Percentiles rank a stretch among this genome's conserved stretches.
Evolutionary conservation across 306 rosid species (phyloP).

Genomic region (Senna siamea): DNA sequence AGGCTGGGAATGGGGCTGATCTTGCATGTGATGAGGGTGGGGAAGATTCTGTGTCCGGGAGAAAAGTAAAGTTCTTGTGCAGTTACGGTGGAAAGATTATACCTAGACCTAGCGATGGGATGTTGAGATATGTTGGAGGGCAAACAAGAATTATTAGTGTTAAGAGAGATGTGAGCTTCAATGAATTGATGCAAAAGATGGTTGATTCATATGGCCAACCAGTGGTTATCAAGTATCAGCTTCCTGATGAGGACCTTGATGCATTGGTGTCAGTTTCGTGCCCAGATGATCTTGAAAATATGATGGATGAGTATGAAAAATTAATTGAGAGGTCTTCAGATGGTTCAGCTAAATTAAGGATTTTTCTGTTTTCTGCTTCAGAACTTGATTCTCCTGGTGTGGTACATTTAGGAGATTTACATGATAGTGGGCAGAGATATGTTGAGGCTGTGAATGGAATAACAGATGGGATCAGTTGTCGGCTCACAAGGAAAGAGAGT

Average conservation of each 20-base stretch:
- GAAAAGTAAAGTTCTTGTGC: constrained; percentile 77
- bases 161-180: constrained; percentile 64
- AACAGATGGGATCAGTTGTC: constrained; percentile 48
- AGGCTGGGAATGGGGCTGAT: constrained; percentile 45
- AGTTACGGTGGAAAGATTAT: constrained; percentile 88
- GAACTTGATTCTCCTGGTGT: constrained; percentile 61
- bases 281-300: constrained; percentile 85
- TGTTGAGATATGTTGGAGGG: constrained; percentile 96
- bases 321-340: constrained; percentile 72
- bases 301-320: constrained; percentile 92
- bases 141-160: constrained; percentile 84
- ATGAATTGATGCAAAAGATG: constrained; percentile 74
- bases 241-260: constrained; percentile 92
- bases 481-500: constrained; percentile 67
- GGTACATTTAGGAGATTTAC: constrained; percentile 52
- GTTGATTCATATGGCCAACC: constrained; percentile 68
- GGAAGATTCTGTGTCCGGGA: constrained; percentile 62
- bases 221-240: constrained; percentile 86
- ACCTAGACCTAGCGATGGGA: constrained; percentile 88
- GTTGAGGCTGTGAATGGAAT: constrained; percentile 86
- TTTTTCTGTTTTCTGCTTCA: constrained; percentile 72
- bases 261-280: constrained; percentile 83
- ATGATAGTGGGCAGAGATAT: constrained; percentile 69
- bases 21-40: constrained; percentile 66
- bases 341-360: constrained; percentile 78